Percentiles rank a stretch among this genome's conserved stretches.
Conservation (phyloP, 345 rosid genomes). For the Reutealis trisperma region DNA sequence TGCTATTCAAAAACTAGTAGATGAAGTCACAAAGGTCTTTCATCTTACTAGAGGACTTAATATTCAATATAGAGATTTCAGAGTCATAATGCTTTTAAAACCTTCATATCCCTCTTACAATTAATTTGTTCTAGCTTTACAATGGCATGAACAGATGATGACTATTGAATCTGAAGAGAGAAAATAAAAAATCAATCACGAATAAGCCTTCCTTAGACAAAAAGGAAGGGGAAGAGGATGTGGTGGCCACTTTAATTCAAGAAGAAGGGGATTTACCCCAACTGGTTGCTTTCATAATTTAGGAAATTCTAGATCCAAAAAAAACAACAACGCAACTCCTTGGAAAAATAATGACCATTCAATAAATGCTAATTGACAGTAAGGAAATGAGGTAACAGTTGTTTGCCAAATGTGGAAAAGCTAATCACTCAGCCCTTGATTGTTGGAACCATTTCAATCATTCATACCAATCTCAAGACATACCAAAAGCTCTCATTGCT, state of each 20-base stretch:
- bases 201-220: too few species aligned
- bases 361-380: not conserved
- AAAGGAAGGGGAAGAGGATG: not conserved
- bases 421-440: not conserved
- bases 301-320: not conserved
- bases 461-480: not conserved
- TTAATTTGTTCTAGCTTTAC: not conserved
- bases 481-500: not conserved
- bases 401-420: not conserved
- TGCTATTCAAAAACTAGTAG: not conserved
- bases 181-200: too few species aligned
- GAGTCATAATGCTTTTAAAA: not conserved
- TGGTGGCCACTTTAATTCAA: not conserved
- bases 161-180: too few species aligned
- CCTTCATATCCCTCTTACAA: not conserved
- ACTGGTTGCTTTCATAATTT: not conserved
- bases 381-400: not conserved
- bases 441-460: not conserved
- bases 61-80: not conserved
- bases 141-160: not conserved
- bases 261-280: not conserved
- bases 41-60: not conserved
- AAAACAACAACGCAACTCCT: not conserved
- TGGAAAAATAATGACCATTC: not conserved
- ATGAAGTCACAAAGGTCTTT: not conserved